Conservation (phyloP, 2,329 filamentous ascomycete genomes). For the Lecanicillium sp. region DNA sequence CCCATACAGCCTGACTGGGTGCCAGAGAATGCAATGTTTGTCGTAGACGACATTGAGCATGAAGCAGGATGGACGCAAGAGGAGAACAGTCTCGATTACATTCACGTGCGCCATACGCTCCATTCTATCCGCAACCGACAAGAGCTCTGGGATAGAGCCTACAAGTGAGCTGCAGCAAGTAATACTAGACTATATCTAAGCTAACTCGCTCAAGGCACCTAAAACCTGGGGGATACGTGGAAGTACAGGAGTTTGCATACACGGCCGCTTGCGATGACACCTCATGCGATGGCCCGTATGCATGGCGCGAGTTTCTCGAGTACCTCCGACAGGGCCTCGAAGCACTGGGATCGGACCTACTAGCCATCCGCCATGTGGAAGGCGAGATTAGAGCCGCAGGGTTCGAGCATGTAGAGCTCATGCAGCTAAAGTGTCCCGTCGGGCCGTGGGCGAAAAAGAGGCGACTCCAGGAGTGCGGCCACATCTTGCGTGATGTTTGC, state of each 20-base stretch:
- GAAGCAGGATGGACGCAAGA: slow-evolving; percentile 41
- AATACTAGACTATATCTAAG: background rate
- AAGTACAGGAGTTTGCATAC: slow-evolving; percentile 40
- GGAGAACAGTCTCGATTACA: slow-evolving; percentile 37
- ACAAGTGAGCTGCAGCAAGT: slow-evolving; percentile 26
- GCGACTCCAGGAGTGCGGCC: slow-evolving; percentile 35
- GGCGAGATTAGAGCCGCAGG: slow-evolving; percentile 30
- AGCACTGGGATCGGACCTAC: slow-evolving; percentile 32
- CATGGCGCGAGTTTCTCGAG: slow-evolving; percentile 37
- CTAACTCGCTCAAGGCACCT: slow-evolving; percentile 29
- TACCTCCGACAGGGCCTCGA: slow-evolving; percentile 33
- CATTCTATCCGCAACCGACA: slow-evolving; percentile 35
- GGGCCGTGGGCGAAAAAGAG: slow-evolving; percentile 39
- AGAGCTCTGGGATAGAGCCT: slow-evolving; percentile 33
- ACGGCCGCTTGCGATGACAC: slow-evolving; percentile 35
- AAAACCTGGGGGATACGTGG: slow-evolving; percentile 44
- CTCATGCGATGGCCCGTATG: slow-evolving; percentile 34
- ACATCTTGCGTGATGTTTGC: slow-evolving; percentile 35
- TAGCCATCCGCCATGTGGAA: slow-evolving; percentile 28
- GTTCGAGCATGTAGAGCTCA: slow-evolving; percentile 31
- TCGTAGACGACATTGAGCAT: slow-evolving; percentile 44
- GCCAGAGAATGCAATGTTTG: slow-evolving; percentile 42
- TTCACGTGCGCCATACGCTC: slow-evolving; percentile 40
- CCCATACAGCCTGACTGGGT: slow-evolving; percentile 45
- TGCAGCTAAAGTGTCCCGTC: slow-evolving; percentile 38